Base-by-base conservation (phyloP, 2,329 filamentous ascomycete species). In the Fusarium proliferatum region DNA sequence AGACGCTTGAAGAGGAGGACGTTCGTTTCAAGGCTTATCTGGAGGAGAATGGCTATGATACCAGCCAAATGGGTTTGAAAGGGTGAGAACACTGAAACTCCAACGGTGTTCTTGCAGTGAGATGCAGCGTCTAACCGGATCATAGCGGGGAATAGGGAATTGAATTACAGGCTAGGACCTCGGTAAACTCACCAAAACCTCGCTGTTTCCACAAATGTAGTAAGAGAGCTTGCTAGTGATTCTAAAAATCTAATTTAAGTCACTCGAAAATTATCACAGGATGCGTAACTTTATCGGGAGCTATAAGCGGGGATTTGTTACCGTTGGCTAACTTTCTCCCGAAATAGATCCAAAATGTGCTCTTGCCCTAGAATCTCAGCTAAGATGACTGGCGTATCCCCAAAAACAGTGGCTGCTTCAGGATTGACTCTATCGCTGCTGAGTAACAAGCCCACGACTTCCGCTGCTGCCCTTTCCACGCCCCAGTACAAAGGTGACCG, bases 141-240 rank as follows among this genome's bases (percentile, higher is more conserved):
- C 5, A 46, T 15, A 8, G 15, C 6, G 6, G 26, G 17, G 12
- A 46, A 46, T 4, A 10, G 8, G 8, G 17, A 13, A 21, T 46
- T 28, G 11, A 13, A 17, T 4, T 46, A 1, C 11, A 46, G 43
- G 17, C 4, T 3, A 21, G 17, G 17, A 6, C 17, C 11, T 46
- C 5, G 9, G 2, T 5, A 46, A 1, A 6, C 5, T 46, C 1
- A 4, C 6, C 23, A 6, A 13, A 12, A 8, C 11, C 2, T 10
- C 5, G 12, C 2, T 15, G 3, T 3, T 6, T 15, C 23, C 28
- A 8, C 28, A 19, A 9, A 9, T 45, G 3, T 6, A 13, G 21
- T 2, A n/a, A 21, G 4, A 30, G 30, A 30, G 30, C 30, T 30
- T 30, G 30, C 30, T 30, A 30, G 10, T 30, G 3, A 11, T 11